phyloP scores from a whole-genome alignment of 2,329 filamentous ascomycete genomes.

The Capronia americana region DNA sequence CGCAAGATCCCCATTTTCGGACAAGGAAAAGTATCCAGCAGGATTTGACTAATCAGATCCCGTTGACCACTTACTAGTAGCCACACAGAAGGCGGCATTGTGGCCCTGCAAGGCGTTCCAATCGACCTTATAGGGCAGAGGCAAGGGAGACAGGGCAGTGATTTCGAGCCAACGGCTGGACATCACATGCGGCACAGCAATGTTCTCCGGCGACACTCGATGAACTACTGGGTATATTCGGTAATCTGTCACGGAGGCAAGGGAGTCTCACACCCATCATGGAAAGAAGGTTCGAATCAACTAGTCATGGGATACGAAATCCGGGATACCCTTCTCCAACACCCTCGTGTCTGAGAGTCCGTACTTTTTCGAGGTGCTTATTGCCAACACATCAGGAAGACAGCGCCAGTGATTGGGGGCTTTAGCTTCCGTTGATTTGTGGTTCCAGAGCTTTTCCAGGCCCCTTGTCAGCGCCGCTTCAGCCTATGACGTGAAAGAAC shows the following conservation, averaged over 20 bases:
- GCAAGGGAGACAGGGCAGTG: not conserved
- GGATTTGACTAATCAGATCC: not conserved
- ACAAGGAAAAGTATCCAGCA: not conserved
- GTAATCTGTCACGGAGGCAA: not conserved
- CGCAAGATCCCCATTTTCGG: not conserved
- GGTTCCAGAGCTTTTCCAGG: conserved; percentile 1
- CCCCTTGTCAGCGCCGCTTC: conserved; percentile 10
- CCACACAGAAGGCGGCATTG: not conserved
- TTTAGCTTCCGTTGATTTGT: conserved; percentile 5
- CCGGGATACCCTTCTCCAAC: not conserved
- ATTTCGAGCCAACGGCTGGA: not conserved
- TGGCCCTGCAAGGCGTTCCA: not conserved
- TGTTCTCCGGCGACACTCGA: not conserved
- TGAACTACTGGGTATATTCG: not conserved
- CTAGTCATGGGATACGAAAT: conserved; percentile 8
- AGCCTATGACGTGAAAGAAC: conserved; percentile 19
- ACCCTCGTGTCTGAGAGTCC: not conserved
- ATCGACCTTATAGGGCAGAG: conserved; percentile 9
- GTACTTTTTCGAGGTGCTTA: not conserved
- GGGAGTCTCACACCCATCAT: not conserved
- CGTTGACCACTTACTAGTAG: not conserved
- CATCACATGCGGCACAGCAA: not conserved
- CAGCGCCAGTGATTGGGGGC: not conserved
- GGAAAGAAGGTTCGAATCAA: not conserved
- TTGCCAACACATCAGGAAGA: not conserved